phyloP scores from a whole-genome alignment of 768 basidiomycete species.

The Hebeloma cylindrosporum region DNA sequence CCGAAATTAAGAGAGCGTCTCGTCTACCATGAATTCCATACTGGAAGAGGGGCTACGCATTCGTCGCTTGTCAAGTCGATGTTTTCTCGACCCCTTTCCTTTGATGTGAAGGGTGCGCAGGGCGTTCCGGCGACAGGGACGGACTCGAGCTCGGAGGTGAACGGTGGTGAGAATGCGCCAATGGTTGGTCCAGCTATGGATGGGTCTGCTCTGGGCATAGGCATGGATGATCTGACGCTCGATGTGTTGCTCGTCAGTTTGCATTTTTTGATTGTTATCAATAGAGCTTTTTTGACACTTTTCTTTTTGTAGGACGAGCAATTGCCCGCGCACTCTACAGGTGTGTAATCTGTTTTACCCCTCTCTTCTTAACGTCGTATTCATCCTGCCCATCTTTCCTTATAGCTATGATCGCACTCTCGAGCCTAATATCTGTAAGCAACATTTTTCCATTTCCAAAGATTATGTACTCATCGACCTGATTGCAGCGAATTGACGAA shows the following conservation, averaged over 20 bases:
- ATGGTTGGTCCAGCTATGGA: conserved; percentile 33
- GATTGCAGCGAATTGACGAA: conserved; percentile 39
- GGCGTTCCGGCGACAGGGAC: background rate
- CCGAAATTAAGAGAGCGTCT: conserved; percentile 43
- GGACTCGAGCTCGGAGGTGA: conserved; percentile 10
- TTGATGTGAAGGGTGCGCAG: background rate
- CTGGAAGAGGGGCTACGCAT: conserved; percentile 11
- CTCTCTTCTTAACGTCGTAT: background rate
- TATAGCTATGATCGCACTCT: conserved; percentile 40
- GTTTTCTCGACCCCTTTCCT: background rate
- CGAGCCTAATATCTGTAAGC: conserved; percentile 39
- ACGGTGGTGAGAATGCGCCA: conserved; percentile 15
- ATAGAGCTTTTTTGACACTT: background rate
- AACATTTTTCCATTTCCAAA: background rate
- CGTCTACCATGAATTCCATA: conserved; percentile 41
- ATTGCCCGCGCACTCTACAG: conserved; percentile 44
- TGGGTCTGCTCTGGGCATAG: conserved; percentile 42
- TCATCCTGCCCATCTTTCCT: background rate
- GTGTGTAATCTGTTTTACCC: conserved; percentile 16
- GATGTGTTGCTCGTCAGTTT: conserved; percentile 37
- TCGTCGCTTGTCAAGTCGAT: background rate
- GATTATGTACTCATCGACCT: background rate
- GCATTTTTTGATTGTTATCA: background rate
- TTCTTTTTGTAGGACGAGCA: conserved; percentile 35
- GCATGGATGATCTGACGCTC: conserved; percentile 39